These are phyloP conservation scores for Venturiaceae sp. DNA, from an alignment of 2,329 filamentous ascomycete genomes.

Conservation along the genomic window DNA sequence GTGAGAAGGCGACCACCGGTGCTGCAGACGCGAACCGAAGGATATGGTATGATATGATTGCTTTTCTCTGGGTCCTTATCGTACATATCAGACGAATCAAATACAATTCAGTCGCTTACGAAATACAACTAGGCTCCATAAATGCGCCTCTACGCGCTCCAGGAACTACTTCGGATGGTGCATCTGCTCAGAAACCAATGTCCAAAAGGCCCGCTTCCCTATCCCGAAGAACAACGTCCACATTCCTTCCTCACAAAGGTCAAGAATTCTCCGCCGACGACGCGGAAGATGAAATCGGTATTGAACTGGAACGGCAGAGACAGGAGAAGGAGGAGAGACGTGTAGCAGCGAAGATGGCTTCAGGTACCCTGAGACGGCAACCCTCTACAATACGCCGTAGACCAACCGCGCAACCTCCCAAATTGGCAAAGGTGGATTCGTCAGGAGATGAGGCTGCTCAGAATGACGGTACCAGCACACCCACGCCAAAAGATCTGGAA, in stretches of 20 bases:
- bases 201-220: conserved; percentile 2
- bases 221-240: conserved; percentile 62
- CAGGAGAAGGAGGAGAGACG: conserved; percentile 18
- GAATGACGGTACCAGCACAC: conserved; percentile 12
- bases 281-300: conserved; percentile 68
- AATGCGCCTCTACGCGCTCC: not conserved
- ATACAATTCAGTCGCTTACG: not conserved
- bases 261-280: conserved; percentile 89
- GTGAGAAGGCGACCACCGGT: conserved; percentile 1
- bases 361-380: conserved; percentile 36
- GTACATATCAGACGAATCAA: not conserved
- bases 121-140: not conserved
- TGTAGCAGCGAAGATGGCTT: conserved; percentile 16
- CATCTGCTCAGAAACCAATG: not conserved
- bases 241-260: conserved; percentile 64
- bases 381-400: conserved; percentile 42
- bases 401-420: conserved; percentile 32
- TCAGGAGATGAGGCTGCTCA: conserved; percentile 33
- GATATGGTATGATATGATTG: conserved; percentile 5
- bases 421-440: conserved; percentile 39
- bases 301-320: conserved; percentile 44
- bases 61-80: not conserved
- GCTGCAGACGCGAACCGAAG: conserved; percentile 3
- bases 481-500: conserved; percentile 9
- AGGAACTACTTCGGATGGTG: not conserved